These are phyloP conservation scores for Pseudogymnoascus sp. DNA, from an alignment of 2,329 filamentous ascomycete genomes.

Conservation along the genomic window DNA sequence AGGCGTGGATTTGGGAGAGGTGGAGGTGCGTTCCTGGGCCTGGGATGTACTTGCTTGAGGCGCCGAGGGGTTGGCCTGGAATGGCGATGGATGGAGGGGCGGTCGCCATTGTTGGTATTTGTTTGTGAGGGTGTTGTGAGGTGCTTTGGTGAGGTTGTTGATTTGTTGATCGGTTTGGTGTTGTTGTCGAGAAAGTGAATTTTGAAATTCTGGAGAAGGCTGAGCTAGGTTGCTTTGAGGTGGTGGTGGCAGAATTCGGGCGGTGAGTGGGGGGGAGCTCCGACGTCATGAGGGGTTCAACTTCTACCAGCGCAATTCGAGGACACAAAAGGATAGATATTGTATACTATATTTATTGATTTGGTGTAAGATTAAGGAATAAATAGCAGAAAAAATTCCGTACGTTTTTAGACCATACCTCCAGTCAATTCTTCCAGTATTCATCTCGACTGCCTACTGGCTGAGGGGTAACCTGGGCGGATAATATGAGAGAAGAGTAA, in stretches of 20 bases:
- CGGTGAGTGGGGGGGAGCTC: constrained; percentile 4
- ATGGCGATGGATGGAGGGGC: constrained; percentile 48
- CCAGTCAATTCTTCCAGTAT: background rate
- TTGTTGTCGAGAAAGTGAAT: constrained; percentile 5
- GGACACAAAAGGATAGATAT: background rate
- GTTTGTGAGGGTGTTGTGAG: background rate
- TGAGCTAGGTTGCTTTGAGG: constrained; percentile 3
- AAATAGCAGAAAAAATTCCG: background rate
- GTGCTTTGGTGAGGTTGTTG: constrained; percentile 4
- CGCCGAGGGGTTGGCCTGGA: constrained; percentile 75
- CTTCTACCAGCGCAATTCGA: background rate
- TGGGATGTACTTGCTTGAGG: constrained; percentile 57
- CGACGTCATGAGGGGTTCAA: background rate
- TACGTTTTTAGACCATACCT: background rate
- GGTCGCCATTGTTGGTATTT: constrained; percentile 18
- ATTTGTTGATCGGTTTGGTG: background rate
- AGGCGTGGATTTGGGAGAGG: constrained; percentile 68
- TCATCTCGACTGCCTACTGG: background rate
- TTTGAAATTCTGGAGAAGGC: constrained; percentile 9
- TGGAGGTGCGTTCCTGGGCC: constrained; percentile 82
- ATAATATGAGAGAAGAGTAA: constrained; percentile 1
- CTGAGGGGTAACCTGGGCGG: background rate
- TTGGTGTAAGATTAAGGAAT: background rate
- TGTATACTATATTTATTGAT: background rate
- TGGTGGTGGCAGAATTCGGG: constrained; percentile 1